Conservation (phyloP, 805 yeast species). For the Priceomyces melissophilus region DNA sequence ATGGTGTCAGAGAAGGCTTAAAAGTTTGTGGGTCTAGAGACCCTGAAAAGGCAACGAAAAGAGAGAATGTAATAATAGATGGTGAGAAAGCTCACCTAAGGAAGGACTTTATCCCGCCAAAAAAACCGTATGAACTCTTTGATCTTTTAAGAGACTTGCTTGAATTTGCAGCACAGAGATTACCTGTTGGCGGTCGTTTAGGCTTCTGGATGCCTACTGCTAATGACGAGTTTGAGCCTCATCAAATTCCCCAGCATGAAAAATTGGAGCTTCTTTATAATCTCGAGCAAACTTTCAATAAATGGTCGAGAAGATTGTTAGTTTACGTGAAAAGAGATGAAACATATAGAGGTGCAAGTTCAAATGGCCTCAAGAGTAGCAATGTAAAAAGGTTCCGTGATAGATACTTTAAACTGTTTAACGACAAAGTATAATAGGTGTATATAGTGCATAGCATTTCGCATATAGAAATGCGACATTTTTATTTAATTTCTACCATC, state of each 20-base stretch:
- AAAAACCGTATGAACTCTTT: conserved; percentile 83
- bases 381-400: conserved; percentile 63
- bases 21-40: conserved; percentile 84
- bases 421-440: conserved; percentile 22
- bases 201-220: conserved; percentile 99
- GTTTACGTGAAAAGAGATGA: conserved; percentile 69
- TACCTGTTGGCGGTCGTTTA: conserved; percentile 74
- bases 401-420: conserved; percentile 70
- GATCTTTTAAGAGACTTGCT: conserved; percentile 74
- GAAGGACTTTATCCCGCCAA: conserved; percentile 86
- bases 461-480: background rate
- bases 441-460: background rate
- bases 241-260: conserved; percentile 75
- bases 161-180: conserved; percentile 63
- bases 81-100: conserved; percentile 76
- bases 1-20: conserved; percentile 94
- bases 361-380: conserved; percentile 41
- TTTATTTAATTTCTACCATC: background rate
- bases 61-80: conserved; percentile 69
- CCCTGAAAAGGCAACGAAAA: conserved; percentile 65
- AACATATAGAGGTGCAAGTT: conserved; percentile 46
- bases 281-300: conserved; percentile 83
- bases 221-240: conserved; percentile 70
- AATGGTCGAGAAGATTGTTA: conserved; percentile 86
- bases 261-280: conserved; percentile 66